These are phyloP conservation scores for Fonsecaea nubica DNA, from an alignment of 2,329 filamentous ascomycete species.

Conservation along the genomic window DNA sequence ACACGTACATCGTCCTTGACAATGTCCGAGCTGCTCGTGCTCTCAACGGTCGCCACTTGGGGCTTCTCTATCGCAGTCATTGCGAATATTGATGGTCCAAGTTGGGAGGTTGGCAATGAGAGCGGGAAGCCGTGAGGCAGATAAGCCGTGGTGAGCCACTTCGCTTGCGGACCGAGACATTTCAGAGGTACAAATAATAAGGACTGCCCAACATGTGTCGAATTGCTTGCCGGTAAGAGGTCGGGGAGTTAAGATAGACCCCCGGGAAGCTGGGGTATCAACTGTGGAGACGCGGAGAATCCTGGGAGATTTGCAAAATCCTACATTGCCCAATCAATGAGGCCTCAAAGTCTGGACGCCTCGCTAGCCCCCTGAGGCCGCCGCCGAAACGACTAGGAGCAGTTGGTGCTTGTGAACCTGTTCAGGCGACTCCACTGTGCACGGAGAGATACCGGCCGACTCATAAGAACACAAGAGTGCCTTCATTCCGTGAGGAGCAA, in stretches of 20 bases:
- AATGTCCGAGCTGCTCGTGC: constrained; percentile 1
- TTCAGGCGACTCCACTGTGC: background rate
- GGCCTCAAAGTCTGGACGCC: background rate
- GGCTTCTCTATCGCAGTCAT: background rate
- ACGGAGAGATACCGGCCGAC: background rate
- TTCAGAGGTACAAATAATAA: background rate
- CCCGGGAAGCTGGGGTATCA: background rate
- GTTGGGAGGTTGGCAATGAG: background rate
- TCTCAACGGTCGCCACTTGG: background rate
- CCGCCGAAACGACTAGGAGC: too few species aligned
- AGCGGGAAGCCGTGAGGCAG: background rate
- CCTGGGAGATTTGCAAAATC: background rate
- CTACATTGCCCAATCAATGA: background rate
- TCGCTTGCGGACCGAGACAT: background rate
- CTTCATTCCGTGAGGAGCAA: background rate
- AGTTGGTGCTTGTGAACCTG: background rate
- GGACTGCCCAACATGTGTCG: background rate
- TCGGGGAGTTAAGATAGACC: background rate
- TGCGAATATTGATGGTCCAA: background rate
- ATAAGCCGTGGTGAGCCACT: background rate
- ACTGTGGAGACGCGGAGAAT: background rate
- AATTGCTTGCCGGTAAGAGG: background rate
- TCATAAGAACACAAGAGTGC: background rate
- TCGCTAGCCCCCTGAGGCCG: too few species aligned
- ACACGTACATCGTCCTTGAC: background rate